These are phyloP conservation scores for Aspergillus chevalieri DNA, from an alignment of 2,329 filamentous ascomycete genomes.

Conservation along the genomic window DNA sequence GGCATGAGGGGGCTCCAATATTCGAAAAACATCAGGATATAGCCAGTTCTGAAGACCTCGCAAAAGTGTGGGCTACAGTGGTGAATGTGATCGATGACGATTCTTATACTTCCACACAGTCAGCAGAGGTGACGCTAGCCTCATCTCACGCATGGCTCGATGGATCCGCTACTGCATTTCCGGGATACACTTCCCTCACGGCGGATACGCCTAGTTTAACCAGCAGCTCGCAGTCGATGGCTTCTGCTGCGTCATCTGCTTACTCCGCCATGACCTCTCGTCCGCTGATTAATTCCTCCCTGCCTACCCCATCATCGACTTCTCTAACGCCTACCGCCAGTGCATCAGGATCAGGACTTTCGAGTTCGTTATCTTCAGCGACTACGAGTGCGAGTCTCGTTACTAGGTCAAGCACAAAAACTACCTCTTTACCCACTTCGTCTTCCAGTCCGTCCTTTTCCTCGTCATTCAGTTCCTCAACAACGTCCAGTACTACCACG, in stretches of 20 bases:
- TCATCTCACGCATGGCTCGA: conserved; percentile 1
- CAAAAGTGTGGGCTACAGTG: conserved; percentile 2
- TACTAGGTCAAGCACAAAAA: neutral
- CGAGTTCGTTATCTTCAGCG: neutral
- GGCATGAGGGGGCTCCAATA: neutral
- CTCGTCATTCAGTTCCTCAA: neutral
- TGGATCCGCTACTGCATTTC: conserved; percentile 2
- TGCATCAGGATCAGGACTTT: neutral
- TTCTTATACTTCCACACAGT: neutral
- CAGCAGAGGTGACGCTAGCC: conserved; percentile 1
- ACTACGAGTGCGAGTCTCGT: neutral
- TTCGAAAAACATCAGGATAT: conserved; percentile 2
- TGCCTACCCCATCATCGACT: neutral
- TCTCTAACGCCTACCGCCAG: conserved; percentile 1
- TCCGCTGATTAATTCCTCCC: conserved; percentile 1
- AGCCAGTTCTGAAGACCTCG: conserved; percentile 1
- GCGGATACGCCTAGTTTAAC: conserved; percentile 8
- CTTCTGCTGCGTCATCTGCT: conserved; percentile 1
- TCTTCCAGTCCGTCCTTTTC: neutral
- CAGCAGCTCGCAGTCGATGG: conserved; percentile 1
- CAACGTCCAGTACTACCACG: neutral
- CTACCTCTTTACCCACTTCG: neutral
- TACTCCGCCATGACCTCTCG: neutral
- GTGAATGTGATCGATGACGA: conserved; percentile 1
- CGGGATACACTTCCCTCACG: conserved; percentile 6